Evolutionary conservation across 192 early-diverging fungal species (phyloP).

Genomic region (Paraglomus occultum): DNA sequence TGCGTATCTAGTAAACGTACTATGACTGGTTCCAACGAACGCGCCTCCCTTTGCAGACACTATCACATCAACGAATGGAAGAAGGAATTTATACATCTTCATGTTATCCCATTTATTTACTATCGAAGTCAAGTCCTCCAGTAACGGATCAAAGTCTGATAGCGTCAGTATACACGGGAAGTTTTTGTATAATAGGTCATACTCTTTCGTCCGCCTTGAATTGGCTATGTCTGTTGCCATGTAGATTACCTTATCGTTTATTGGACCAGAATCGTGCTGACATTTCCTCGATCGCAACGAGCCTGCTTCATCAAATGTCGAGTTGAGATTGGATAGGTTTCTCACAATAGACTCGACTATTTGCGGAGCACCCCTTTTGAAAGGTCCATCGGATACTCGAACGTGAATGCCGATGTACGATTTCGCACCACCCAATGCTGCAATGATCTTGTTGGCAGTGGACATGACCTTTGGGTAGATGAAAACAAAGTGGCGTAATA

Average conservation of each 20-base stretch:
- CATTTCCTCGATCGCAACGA: no score
- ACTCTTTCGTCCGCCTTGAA: constrained; percentile 20
- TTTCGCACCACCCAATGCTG: constrained; percentile 46
- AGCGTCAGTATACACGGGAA: constrained; percentile 56
- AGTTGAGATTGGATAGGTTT: no score
- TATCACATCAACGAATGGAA: constrained; percentile 57
- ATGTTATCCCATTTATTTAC: constrained; percentile 43
- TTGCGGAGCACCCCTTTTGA: constrained; percentile 44
- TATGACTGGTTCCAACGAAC: constrained; percentile 51
- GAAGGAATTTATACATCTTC: constrained; percentile 42
- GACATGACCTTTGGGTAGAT: constrained; percentile 44
- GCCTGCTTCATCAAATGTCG: no score
- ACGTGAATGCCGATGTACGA: constrained; percentile 51
- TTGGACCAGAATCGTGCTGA: no score
- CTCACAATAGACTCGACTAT: constrained; percentile 41
- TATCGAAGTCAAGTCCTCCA: constrained; percentile 33
- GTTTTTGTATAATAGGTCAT: not conserved
- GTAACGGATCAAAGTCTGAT: constrained; percentile 43
- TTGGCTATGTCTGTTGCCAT: constrained; percentile 39
- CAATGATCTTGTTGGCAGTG: constrained; percentile 42
- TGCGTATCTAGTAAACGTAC: constrained; percentile 40
- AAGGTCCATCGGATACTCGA: constrained; percentile 51
- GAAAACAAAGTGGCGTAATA: constrained; percentile 48
- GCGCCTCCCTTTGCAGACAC: constrained; percentile 48
- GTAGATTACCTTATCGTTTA: constrained; percentile 28